Percentiles rank a stretch among this genome's conserved stretches.
Evolutionary conservation across 2,329 filamentous ascomycete genomes (phyloP).

Genomic region (Phoma sp.): DNA sequence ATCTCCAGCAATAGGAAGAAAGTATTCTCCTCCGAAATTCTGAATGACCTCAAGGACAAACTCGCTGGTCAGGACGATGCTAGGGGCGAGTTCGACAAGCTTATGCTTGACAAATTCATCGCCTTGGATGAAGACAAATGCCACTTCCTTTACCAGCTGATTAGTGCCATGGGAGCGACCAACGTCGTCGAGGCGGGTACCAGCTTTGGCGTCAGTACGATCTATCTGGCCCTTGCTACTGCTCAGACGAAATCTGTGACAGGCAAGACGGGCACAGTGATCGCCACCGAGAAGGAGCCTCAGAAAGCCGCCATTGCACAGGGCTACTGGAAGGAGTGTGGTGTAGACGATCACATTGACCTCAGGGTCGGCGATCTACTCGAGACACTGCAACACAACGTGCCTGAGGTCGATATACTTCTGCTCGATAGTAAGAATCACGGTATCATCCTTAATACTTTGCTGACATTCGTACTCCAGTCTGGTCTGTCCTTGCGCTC

Average conservation of each 20-base stretch:
- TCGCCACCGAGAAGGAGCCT: not conserved
- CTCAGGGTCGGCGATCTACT: conserved; percentile 58
- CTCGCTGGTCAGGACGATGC: not conserved
- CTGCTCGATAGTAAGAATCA: conserved; percentile 65
- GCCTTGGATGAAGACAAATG: conserved; percentile 67
- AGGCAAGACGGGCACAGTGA: conserved; percentile 1
- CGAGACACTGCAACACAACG: conserved; percentile 61
- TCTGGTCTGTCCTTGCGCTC: conserved; percentile 64
- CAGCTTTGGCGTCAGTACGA: conserved; percentile 67
- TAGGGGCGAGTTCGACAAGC: conserved; percentile 15
- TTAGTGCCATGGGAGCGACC: conserved; percentile 57
- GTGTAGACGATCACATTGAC: conserved; percentile 41
- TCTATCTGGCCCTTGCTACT: conserved; percentile 60
- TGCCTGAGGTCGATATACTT: conserved; percentile 64
- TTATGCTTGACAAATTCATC: conserved; percentile 60
- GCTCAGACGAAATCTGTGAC: not conserved
- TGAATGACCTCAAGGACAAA: conserved; percentile 3
- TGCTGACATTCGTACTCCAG: conserved; percentile 40
- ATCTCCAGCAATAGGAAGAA: conserved; percentile 7
- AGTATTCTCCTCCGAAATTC: conserved; percentile 1
- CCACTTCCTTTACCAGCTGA: conserved; percentile 60
- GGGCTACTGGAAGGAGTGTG: conserved; percentile 59
- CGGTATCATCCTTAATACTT: conserved; percentile 14
- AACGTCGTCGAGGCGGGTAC: conserved; percentile 68
- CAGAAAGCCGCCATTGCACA: not conserved